Evolutionary conservation across 495 filamentous ascomycete species (phyloP).

Genomic region (Achaetomiella virescens): DNA sequence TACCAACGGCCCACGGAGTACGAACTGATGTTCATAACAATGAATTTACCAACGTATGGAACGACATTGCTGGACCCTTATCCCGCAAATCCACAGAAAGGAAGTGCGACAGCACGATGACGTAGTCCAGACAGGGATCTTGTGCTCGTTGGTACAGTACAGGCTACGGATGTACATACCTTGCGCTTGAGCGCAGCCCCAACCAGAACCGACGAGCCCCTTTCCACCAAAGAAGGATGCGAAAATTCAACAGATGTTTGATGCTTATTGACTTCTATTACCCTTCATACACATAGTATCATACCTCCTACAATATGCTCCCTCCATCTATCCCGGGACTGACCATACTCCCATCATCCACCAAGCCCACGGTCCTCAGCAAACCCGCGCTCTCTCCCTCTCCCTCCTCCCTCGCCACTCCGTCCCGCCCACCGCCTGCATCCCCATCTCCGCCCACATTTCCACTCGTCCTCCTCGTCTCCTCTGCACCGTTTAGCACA

Average conservation of each 20-base stretch:
- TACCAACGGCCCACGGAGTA: too few relatives aligned
- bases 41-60: too few relatives aligned
- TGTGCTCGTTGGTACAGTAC: too few relatives aligned
- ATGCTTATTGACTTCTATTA: background rate
- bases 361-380: slow-evolving; percentile 12
- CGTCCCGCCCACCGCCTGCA: background rate
- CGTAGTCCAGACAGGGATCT: too few relatives aligned
- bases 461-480: slow-evolving; percentile 38
- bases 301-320: slow-evolving; percentile 23
- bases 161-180: too few relatives aligned
- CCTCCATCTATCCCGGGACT: slow-evolving; percentile 20
- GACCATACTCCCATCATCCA: slow-evolving; percentile 12
- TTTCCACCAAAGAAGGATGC: too few relatives aligned
- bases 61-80: too few relatives aligned
- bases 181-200: too few relatives aligned
- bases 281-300: background rate
- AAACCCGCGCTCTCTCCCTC: slow-evolving; percentile 26
- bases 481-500: slow-evolving; percentile 75
- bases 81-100: too few relatives aligned
- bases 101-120: too few relatives aligned
- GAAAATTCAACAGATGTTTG: too few relatives aligned
- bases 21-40: too few relatives aligned
- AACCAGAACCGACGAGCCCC: background rate
- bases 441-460: slow-evolving; percentile 1
- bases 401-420: slow-evolving; percentile 20